Percentiles rank a stretch among this genome's conserved stretches.
These are phyloP conservation scores for Neurospora sp. DNA, from an alignment of 2,329 filamentous ascomycete species.

Conservation along the genomic window DNA sequence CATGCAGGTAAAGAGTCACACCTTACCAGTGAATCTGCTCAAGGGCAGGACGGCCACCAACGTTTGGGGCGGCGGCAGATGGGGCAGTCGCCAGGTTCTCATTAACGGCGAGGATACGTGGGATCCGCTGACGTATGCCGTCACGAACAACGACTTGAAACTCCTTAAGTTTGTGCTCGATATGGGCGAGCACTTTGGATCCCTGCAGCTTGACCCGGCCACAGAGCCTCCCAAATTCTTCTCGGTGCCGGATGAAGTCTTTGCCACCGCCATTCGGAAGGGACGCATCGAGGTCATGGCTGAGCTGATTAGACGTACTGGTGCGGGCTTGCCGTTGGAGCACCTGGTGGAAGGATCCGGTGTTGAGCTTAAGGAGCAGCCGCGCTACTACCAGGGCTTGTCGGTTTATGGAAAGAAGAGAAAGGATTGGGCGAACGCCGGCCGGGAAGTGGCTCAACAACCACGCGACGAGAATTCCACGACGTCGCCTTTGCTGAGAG, in stretches of 20 bases:
- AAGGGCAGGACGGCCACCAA: slow-evolving; percentile 21
- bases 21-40: slow-evolving; percentile 46
- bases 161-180: slow-evolving; percentile 51
- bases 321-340: slow-evolving; percentile 60
- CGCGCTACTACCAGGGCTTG: slow-evolving; percentile 67
- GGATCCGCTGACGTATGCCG: slow-evolving; percentile 33
- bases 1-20: slow-evolving; percentile 56
- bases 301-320: slow-evolving; percentile 55
- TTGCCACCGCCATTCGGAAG: slow-evolving; percentile 32
- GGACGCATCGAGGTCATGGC: slow-evolving; percentile 49
- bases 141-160: slow-evolving; percentile 41
- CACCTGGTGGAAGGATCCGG: slow-evolving; percentile 57
- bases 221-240: slow-evolving; percentile 25
- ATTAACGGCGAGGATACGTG: neutral
- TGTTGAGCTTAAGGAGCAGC: slow-evolving; percentile 51
- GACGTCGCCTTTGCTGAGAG: slow-evolving; percentile 50
- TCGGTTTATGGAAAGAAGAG: slow-evolving; percentile 66
- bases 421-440: slow-evolving; percentile 62
- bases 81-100: neutral
- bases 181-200: slow-evolving; percentile 35
- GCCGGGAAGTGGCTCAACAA: slow-evolving; percentile 34
- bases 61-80: neutral
- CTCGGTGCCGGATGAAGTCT: slow-evolving; percentile 30
- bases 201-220: slow-evolving; percentile 27
- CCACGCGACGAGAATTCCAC: slow-evolving; percentile 27